Base-by-base conservation (phyloP, 768 basidiomycete genomes). In the Termitomyces bulborhizus region DNA sequence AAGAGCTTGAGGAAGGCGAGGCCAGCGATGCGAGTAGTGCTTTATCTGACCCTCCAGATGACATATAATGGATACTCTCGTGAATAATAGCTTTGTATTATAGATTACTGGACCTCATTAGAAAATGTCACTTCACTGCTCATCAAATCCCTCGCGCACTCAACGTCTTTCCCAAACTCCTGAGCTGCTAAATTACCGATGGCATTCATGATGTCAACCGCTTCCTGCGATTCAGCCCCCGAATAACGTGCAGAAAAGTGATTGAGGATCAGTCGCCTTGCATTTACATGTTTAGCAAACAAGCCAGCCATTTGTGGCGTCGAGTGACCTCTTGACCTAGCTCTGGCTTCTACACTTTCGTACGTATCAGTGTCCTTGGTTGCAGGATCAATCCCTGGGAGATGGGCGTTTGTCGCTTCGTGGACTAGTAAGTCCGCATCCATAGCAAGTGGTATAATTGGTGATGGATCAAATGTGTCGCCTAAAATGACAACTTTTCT, bases 251-350 rank as follows among this genome's bases (percentile, higher is more conserved):
- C 71, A 49, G 90, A 92, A 65, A 96, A 90, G 67, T 96, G 93
- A 64, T 93, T 95, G 46, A 97, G 71, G 40, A 89, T 71, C 18
- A 96, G 74, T 53, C 70, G 76, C 56, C 70, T 72, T 26, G 91
- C 88, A 5, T 76, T 64, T 40, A 90, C 80, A 8, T 68, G 71
- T 65, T 77, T 82, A 4, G 88, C 93, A 65, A 95, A 95, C 12
- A 74, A 73, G 11, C 85, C 93, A 7, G 92, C 94, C 84, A 93
- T 89, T 63, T 91, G 89, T 1, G 93, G 92, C 12, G 93, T 97
- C 4, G 90, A 93, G 68, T 97, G 93, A 0, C 93, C 94, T 65
- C 90, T 79, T 2, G 83, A 84, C 66, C 76, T 86, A 6, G 90
- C 74, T 55, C 83, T 79, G 37, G 69, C 68, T 63, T 89, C 80